phyloP scores from a whole-genome alignment of 2,329 filamentous ascomycete species.

The Botryotinia calthae region DNA sequence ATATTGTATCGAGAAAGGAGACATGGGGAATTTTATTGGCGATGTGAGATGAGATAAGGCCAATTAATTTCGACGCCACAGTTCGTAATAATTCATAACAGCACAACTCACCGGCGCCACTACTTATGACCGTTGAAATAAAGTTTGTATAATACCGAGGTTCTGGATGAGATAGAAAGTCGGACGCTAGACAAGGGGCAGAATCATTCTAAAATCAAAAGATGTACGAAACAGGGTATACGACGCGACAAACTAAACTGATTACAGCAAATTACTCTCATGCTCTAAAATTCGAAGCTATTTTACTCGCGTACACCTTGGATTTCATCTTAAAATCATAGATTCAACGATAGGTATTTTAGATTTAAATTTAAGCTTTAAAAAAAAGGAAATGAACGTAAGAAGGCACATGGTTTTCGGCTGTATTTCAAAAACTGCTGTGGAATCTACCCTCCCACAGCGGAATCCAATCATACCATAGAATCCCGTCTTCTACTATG shows the following conservation, averaged over 20 bases:
- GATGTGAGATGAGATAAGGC: background rate
- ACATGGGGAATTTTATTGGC: background rate
- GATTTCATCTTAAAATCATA: background rate
- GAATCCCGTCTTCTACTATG: background rate
- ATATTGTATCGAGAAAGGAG: background rate
- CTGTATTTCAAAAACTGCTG: background rate
- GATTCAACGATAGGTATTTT: background rate
- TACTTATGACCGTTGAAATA: background rate
- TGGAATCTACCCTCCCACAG: background rate
- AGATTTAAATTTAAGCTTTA: background rate
- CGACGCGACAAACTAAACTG: background rate
- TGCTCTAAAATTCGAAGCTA: background rate
- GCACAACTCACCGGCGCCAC: background rate
- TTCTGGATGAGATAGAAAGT: background rate
- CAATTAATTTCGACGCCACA: background rate
- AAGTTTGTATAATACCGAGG: background rate
- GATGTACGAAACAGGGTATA: background rate
- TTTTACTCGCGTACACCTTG: background rate
- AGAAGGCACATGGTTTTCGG: background rate
- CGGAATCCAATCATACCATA: background rate
- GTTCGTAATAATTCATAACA: background rate
- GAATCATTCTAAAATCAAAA: background rate
- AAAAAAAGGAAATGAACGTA: background rate
- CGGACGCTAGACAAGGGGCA: background rate
- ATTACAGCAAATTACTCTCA: background rate